Evolutionary conservation across 1,284 basidiomycete genomes (phyloP).

Genomic region (Fomitopsis betulina): DNA sequence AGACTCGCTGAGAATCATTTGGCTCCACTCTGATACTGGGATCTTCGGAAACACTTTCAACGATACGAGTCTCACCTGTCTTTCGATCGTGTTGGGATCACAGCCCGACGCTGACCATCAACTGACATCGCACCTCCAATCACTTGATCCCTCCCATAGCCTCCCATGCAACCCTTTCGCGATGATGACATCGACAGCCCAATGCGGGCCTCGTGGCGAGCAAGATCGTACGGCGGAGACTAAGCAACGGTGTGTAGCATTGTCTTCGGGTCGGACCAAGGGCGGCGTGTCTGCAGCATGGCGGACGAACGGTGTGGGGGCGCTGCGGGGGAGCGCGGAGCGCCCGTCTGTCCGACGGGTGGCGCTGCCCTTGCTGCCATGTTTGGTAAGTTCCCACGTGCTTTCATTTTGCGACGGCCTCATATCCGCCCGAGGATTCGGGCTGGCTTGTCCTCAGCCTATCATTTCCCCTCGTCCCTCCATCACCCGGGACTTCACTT

Average conservation of each 20-base stretch:
- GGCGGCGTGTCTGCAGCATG: constrained; percentile 18
- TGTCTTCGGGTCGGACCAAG: constrained; percentile 17
- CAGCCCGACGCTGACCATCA: constrained; percentile 3
- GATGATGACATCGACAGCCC: neutral
- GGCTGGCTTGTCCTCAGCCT: constrained; percentile 19
- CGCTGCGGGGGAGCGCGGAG: constrained; percentile 7
- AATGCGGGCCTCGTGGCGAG: neutral
- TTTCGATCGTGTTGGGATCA: neutral
- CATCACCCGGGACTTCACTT: constrained; percentile 12
- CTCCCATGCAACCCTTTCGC: neutral
- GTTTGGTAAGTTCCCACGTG: constrained; percentile 14
- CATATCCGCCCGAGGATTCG: constrained; percentile 14
- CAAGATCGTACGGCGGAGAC: neutral
- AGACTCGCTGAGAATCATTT: neutral
- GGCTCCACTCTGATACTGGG: neutral
- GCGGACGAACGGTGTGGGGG: constrained; percentile 8
- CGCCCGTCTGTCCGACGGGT: constrained; percentile 10
- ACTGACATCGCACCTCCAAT: constrained; percentile 6
- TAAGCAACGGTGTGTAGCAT: neutral
- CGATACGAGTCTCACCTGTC: neutral
- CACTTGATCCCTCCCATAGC: constrained; percentile 6
- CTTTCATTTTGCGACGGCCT: constrained; percentile 10
- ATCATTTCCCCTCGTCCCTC: constrained; percentile 15
- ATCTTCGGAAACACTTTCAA: neutral
- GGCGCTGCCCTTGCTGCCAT: constrained; percentile 10